Percentiles rank a stretch among this genome's conserved stretches.
These are phyloP conservation scores for Evernia prunastri DNA, from an alignment of 495 filamentous ascomycete genomes.

Conservation along the genomic window DNA sequence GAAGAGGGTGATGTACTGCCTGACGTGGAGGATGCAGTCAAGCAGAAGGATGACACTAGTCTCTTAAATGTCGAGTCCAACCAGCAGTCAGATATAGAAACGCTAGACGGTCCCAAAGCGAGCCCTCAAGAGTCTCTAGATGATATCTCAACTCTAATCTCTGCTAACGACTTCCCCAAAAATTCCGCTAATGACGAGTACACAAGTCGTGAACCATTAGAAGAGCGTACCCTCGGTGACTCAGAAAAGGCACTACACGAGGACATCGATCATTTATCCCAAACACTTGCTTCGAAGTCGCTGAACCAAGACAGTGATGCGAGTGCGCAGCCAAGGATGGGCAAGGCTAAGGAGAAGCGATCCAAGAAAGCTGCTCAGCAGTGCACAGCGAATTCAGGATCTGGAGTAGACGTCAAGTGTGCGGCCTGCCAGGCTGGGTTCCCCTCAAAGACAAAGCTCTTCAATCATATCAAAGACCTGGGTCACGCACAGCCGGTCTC, in stretches of 20 bases:
- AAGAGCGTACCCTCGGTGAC: slow-evolving; percentile 28
- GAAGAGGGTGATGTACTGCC: not conserved
- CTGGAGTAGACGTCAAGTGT: slow-evolving; percentile 42
- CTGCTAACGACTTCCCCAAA: not conserved
- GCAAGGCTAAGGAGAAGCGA: slow-evolving; percentile 84
- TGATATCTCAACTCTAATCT: not conserved
- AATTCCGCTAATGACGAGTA: slow-evolving; percentile 39
- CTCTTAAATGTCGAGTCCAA: not conserved
- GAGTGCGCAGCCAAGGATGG: slow-evolving; percentile 47
- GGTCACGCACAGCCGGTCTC: slow-evolving; percentile 50
- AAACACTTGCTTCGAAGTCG: slow-evolving; percentile 26
- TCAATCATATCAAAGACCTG: slow-evolving; percentile 62
- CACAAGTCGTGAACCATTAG: slow-evolving; percentile 39
- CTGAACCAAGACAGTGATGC: slow-evolving; percentile 24
- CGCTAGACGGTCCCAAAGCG: not conserved
- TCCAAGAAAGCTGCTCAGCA: slow-evolving; percentile 70
- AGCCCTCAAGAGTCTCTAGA: not conserved
- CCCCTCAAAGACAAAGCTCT: slow-evolving; percentile 61
- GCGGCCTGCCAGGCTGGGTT: slow-evolving; percentile 55
- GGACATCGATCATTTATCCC: slow-evolving; percentile 18
- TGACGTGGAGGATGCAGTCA: not conserved
- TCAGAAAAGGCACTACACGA: not conserved
- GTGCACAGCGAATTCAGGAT: slow-evolving; percentile 29
- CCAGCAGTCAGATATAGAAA: not conserved
- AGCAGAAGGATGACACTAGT: not conserved